Evolutionary conservation across 805 yeast species (phyloP).

Genomic region (Hanseniaspora meyeri): DNA sequence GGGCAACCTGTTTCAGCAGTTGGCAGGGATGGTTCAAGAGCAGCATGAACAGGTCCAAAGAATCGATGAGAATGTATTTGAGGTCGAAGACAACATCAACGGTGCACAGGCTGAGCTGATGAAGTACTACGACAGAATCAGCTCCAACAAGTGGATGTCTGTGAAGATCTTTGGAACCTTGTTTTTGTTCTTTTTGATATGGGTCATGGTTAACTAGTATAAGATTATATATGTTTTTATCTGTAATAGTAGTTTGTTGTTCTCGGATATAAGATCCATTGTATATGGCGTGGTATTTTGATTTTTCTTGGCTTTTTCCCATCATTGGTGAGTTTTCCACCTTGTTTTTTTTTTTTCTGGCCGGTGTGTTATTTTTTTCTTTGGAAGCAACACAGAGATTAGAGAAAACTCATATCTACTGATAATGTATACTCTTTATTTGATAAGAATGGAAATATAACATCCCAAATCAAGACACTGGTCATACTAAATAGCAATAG

Average conservation of each 20-base stretch:
- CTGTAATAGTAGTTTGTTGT: background rate
- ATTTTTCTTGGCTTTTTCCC: background rate
- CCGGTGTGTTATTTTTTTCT: too few relatives aligned
- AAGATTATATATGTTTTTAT: background rate
- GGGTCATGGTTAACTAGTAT: constrained; percentile 63
- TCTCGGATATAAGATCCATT: background rate
- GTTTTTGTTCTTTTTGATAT: constrained; percentile 57
- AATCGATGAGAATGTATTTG: constrained; percentile 90
- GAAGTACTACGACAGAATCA: constrained; percentile 76
- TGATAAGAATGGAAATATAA: too few relatives aligned
- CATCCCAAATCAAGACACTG: too few relatives aligned
- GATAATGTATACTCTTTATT: too few relatives aligned
- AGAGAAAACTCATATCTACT: background rate
- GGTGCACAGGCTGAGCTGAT: constrained; percentile 92
- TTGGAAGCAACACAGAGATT: background rate
- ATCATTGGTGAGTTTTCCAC: background rate
- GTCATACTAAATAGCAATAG: too few relatives aligned
- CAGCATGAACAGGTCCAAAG: constrained; percentile 94
- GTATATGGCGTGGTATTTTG: too few relatives aligned
- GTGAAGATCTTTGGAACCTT: constrained; percentile 79
- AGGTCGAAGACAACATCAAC: constrained; percentile 70
- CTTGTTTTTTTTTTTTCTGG: background rate
- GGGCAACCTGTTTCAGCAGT: constrained; percentile 83
- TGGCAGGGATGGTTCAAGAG: constrained; percentile 95
- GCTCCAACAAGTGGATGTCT: constrained; percentile 86